Conservation (phyloP, 2,329 filamentous ascomycete species). For the Fusarium stilboides region DNA sequence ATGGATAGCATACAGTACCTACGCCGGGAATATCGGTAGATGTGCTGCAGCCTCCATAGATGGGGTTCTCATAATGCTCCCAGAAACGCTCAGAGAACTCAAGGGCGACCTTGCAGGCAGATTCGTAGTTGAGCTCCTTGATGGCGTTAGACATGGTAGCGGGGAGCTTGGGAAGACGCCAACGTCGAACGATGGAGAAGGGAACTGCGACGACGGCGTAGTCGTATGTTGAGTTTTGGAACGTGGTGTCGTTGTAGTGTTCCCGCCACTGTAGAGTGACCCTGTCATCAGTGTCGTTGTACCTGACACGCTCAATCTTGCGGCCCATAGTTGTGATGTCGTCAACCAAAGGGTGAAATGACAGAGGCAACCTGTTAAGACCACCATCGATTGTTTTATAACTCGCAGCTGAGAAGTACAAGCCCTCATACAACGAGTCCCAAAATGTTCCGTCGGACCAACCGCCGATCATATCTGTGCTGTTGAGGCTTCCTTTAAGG, state of each 20-base stretch:
- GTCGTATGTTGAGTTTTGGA: conserved; percentile 17
- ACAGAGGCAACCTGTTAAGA: not conserved
- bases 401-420: conserved; percentile 12
- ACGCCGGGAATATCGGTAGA: conserved; percentile 1
- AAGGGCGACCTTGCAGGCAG: conserved; percentile 13
- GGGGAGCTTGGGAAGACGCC: conserved; percentile 7
- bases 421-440: not conserved
- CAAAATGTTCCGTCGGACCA: conserved; percentile 5
- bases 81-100: conserved; percentile 24
- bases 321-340: conserved; percentile 11
- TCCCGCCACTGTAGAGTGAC: conserved; percentile 15
- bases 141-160: conserved; percentile 24
- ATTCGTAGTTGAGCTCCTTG: conserved; percentile 4
- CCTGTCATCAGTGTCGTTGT: not conserved
- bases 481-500: conserved; percentile 12
- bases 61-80: conserved; percentile 22
- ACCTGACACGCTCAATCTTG: conserved; percentile 17
- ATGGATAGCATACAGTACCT: conserved; percentile 12
- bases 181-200: conserved; percentile 10
- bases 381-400: conserved; percentile 18
- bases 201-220: conserved; percentile 8
- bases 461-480: conserved; percentile 4
- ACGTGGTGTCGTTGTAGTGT: conserved; percentile 7
- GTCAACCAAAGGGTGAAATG: conserved; percentile 11
- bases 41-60: conserved; percentile 10